Evolutionary conservation across 257 asterid species (phyloP).

Genomic region (Solanum bukasovii): DNA sequence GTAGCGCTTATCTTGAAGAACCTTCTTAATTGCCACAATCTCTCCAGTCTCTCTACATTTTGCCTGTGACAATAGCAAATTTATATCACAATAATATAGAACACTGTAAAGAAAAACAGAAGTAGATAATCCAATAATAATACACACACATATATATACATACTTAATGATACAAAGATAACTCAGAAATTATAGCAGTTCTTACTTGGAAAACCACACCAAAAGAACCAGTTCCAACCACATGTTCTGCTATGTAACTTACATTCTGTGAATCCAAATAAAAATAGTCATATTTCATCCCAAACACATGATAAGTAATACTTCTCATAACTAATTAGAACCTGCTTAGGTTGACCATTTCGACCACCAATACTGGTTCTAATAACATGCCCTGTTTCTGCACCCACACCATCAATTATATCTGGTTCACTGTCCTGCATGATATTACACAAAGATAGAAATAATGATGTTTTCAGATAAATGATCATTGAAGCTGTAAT

Average conservation of each 20-base stretch:
- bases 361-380: conserved; percentile 85
- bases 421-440: conserved; percentile 97
- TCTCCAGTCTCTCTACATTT: conserved; percentile 96
- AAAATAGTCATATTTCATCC: conserved; percentile 5
- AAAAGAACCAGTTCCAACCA: conserved; percentile 94
- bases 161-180: background rate
- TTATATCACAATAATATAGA: background rate
- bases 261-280: conserved; percentile 49
- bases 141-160: background rate
- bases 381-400: conserved; percentile 89
- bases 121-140: background rate
- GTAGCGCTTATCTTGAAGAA: conserved; percentile 97
- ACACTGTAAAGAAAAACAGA: background rate
- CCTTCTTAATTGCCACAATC: conserved; percentile 93
- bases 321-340: conserved; percentile 14
- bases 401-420: conserved; percentile 85
- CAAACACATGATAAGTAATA: conserved; percentile 11
- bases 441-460: background rate
- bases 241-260: conserved; percentile 94
- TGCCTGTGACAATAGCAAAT: conserved; percentile 44
- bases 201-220: conserved; percentile 95
- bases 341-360: conserved; percentile 93
- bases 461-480: conserved; percentile 1
- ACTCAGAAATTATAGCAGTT: conserved; percentile 1
- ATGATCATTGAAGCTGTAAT: background rate